These are phyloP conservation scores for Pythium diclinum DNA, from an alignment of 352 stramenopile species.

Conservation along the genomic window DNA sequence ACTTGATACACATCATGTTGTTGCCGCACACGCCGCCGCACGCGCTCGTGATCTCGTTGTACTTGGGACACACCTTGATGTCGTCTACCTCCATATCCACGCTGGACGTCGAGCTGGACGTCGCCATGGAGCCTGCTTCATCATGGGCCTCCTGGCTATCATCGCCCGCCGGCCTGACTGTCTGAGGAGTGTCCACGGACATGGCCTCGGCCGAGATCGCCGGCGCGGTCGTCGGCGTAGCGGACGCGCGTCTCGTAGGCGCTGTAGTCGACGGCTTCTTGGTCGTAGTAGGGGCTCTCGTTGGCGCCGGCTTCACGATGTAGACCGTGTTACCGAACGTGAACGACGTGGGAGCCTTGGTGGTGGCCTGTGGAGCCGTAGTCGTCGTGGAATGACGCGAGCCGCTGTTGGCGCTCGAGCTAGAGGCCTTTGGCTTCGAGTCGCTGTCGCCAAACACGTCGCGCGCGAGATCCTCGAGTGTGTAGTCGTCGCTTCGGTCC, in stretches of 20 bases:
- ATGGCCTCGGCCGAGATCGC: slow-evolving; percentile 8
- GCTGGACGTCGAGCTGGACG: neutral
- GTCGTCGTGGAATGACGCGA: neutral
- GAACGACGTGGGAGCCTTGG: neutral
- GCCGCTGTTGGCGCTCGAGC: neutral
- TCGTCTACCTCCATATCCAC: neutral
- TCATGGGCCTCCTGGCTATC: neutral
- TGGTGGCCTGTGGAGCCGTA: neutral
- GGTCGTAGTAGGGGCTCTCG: neutral
- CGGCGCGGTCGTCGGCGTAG: neutral
- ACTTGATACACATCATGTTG: slow-evolving; percentile 23
- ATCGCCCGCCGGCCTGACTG: neutral
- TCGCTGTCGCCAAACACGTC: neutral
- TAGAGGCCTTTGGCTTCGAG: neutral
- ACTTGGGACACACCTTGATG: slow-evolving; percentile 10
- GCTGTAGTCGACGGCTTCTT: neutral
- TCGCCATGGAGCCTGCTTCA: neutral
- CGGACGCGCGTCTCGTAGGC: neutral
- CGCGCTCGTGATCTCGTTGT: slow-evolving; percentile 23
- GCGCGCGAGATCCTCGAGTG: slow-evolving; percentile 1
- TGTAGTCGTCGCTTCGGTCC: neutral
- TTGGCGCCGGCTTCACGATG: neutral
- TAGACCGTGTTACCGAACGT: neutral
- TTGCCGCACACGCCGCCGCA: slow-evolving; percentile 20
- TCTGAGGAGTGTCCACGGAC: neutral